Base-by-base conservation (phyloP, 257 asterid species). In the Solanum peruvianum region DNA sequence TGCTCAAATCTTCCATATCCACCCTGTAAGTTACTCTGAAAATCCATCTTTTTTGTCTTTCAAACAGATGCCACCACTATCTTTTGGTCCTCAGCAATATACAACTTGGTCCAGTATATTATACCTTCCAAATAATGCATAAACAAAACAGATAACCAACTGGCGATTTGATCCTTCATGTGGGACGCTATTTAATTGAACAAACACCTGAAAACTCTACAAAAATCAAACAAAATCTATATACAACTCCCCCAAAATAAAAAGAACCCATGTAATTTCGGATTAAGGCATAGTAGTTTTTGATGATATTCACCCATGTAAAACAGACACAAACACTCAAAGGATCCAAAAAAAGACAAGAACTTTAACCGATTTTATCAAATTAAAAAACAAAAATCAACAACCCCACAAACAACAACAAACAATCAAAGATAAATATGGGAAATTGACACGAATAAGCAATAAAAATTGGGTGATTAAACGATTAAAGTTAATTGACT, bases 1-100 rank as follows among this genome's bases (percentile, higher is more conserved):
- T 97, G 99, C 86, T 96, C 99, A 88, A 95, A 94, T 89, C 97
- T 93, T 71, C 98, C 98, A 89, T 89, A 89, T 87, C 94, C 98
- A 60, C 91, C 94, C 81, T 86, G 94, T 39, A 92, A 89, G 83
- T 92, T 92, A 87, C 94, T 87, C 52, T 94, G 94, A 91, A 93
- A 91, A 91, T 97, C 99, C 99, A 97, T 97, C 35, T n/a, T 78
- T 62, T 64, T 83, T 88, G 80, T 80, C 62, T 45, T 84, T 77
- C 85, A 73, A 89, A 67, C 88, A 90, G 70, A 84, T 41, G 85
- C 80, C 84, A 92, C 69, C 70, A 81, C 72, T 52, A 77, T 83
- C 69, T 85, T 31, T 49, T 89, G 86, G 76, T 89, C 82, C 23
- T 70, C 88, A 82, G 41, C 66, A 84, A 37, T 47, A n/a, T 80